A percentile compares a stretch with the other conserved stretches of the same genome.
These are phyloP conservation scores for Pseudogymnoascus sp. DNA, from an alignment of 2,329 filamentous ascomycete species.

Conservation along the genomic window DNA sequence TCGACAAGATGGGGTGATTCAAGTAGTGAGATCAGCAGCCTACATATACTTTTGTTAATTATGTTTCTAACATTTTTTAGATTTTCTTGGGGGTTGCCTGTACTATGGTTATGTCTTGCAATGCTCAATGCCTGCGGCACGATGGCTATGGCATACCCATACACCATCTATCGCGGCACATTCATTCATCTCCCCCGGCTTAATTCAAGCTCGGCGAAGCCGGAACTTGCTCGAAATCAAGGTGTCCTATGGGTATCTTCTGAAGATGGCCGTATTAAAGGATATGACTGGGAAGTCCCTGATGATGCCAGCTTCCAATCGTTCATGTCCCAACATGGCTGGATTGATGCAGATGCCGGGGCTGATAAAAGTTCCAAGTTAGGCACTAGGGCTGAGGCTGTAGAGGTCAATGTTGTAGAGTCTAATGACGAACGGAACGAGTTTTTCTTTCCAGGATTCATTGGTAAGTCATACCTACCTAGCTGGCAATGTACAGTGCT, in stretches of 20 bases:
- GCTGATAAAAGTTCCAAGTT: background rate
- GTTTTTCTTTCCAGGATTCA: slow-evolving; percentile 80
- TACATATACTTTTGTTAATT: background rate
- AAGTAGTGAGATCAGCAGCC: background rate
- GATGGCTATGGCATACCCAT: background rate
- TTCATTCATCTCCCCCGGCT: slow-evolving; percentile 1
- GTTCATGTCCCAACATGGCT: background rate
- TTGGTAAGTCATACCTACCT: slow-evolving; percentile 43
- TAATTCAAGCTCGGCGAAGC: background rate
- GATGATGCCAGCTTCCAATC: background rate
- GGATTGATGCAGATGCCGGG: background rate
- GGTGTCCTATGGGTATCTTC: slow-evolving; percentile 2
- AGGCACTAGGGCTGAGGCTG: background rate
- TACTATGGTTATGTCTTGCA: background rate
- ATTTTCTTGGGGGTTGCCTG: background rate
- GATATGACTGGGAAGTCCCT: background rate
- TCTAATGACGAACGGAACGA: slow-evolving; percentile 24
- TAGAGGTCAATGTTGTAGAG: background rate
- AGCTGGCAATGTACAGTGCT: background rate
- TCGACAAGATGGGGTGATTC: background rate
- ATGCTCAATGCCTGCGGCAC: background rate
- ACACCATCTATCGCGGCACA: background rate
- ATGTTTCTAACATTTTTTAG: background rate
- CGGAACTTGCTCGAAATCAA: background rate
- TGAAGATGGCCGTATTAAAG: background rate